These are phyloP conservation scores for Dendrocalamus latiflorus DNA, from an alignment of 202 grass and related monocot species.

Conservation along the genomic window DNA sequence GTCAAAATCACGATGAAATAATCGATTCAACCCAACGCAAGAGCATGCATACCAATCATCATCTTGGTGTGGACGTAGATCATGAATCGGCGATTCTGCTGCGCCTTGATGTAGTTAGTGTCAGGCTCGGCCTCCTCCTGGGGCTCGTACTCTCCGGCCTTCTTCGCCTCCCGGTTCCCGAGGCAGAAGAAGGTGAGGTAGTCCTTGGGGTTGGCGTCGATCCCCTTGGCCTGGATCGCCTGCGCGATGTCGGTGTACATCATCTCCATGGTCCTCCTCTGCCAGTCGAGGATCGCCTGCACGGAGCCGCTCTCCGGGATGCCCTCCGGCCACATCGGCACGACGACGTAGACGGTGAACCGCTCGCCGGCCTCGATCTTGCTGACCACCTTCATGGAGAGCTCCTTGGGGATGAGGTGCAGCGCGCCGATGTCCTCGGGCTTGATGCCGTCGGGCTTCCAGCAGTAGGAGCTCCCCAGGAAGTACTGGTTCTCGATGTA, in stretches of 20 bases:
- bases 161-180: constrained; percentile 63
- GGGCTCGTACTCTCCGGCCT: constrained; percentile 49
- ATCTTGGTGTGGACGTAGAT: constrained; percentile 81
- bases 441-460: constrained; percentile 58
- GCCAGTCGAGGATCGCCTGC: constrained; percentile 79
- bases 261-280: constrained; percentile 76
- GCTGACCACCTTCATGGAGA: constrained; percentile 59
- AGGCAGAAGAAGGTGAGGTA: constrained; percentile 82
- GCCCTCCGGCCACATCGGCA: constrained; percentile 85
- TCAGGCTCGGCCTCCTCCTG: constrained; percentile 38
- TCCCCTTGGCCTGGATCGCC: constrained; percentile 59
- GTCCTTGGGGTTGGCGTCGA: constrained; percentile 60
- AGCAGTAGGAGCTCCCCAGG: constrained; percentile 58
- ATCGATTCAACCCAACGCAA: background rate
- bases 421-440: constrained; percentile 52
- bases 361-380: constrained; percentile 74
- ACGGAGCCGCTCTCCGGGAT: constrained; percentile 55
- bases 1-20: background rate
- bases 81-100: constrained; percentile 69
- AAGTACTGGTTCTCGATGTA: constrained; percentile 87
- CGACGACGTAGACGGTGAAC: constrained; percentile 62
- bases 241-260: constrained; percentile 71
- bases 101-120: constrained; percentile 50
- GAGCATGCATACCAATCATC: constrained; percentile 61
- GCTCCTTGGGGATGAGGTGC: constrained; percentile 69